Conservation (phyloP, 306 rosid genomes). For the Fragaria ananassa region DNA sequence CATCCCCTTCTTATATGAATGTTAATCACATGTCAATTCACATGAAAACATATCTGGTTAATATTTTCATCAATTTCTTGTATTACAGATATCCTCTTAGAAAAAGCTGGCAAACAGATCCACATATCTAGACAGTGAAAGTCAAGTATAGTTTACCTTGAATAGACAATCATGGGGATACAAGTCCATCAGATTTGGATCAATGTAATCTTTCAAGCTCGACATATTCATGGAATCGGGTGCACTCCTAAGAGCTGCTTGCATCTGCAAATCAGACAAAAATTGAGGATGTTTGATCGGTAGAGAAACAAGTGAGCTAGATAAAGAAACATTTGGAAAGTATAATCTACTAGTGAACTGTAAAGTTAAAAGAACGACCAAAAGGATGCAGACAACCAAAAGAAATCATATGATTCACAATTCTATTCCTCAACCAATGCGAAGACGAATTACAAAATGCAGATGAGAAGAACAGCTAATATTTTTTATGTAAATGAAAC, state of each 20-base stretch:
- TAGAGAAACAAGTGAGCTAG: not conserved
- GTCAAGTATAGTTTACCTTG: slow-evolving; percentile 52
- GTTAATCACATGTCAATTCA: not conserved
- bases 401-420: not conserved
- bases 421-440: not conserved
- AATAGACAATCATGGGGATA: slow-evolving; percentile 96
- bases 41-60: not conserved
- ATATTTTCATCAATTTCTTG: slow-evolving; percentile 3
- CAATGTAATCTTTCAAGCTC: slow-evolving; percentile 72
- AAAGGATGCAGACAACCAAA: not conserved
- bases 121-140: slow-evolving; percentile 5
- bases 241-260: slow-evolving; percentile 68
- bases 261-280: slow-evolving; percentile 64
- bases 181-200: slow-evolving; percentile 85
- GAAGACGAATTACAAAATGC: not conserved
- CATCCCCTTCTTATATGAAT: not conserved
- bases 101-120: not conserved
- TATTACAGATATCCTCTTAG: not conserved
- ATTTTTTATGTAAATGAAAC: not conserved
- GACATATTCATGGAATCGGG: slow-evolving; percentile 80
- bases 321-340: slow-evolving; percentile 18
- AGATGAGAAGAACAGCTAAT: not conserved
- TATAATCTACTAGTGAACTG: not conserved
- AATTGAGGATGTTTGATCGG: slow-evolving; percentile 10
- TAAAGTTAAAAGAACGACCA: not conserved